Evolutionary conservation across 495 filamentous ascomycete species (phyloP), one percentile per base, ranked within the genome.

Genomic region (Chaetomium tenue): DNA sequence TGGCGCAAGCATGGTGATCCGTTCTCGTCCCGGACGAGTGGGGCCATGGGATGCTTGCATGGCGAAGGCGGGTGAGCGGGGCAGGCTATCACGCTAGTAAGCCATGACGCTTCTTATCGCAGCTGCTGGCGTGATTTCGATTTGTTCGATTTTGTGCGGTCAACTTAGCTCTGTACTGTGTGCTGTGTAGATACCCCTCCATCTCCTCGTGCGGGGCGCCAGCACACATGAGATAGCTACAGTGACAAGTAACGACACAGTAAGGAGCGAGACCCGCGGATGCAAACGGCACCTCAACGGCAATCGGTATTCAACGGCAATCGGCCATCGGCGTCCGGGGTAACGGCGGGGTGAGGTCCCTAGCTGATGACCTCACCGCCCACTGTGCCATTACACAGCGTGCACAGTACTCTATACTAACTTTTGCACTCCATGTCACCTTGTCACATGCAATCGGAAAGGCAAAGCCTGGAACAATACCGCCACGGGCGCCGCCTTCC

Each of bases 321-420:
- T 37, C 28, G n/a, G 7, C 3, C 30, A 47, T 5, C 9, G 23
- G 50, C 25, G 9, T 15, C 2, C 11, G 39, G 44, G 28, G 23
- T 23, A 62, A 58, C 30, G 56, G 61, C 61, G 66, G 60, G 53
- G 56, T 51, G 25, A 7, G 9, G 33, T 42, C 63, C 11, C 26
- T 5, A 13, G 7, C 51, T 50, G 66, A 68, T 68, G 66, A 68
- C 66, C 66, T 68, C 66, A 68, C 66, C 47, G 44, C 1, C 23
- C 47, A 53, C 55, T 15, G 42, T 54, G n/a, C 30, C 37, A 18
- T 52, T 28, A 8, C 6, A 37, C 9, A 9, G 33, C 11, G 11
- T 28, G 33, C 6, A 37, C 9, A 9, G 33, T 37, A 37, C 33
- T 37, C 6, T 37, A 7, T 33, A 7, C 30, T 33, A 3, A 3